Evolutionary conservation across 768 basidiomycete species (phyloP), one percentile per base, ranked within the genome.

Genomic region (Gloeophyllum trabeum): DNA sequence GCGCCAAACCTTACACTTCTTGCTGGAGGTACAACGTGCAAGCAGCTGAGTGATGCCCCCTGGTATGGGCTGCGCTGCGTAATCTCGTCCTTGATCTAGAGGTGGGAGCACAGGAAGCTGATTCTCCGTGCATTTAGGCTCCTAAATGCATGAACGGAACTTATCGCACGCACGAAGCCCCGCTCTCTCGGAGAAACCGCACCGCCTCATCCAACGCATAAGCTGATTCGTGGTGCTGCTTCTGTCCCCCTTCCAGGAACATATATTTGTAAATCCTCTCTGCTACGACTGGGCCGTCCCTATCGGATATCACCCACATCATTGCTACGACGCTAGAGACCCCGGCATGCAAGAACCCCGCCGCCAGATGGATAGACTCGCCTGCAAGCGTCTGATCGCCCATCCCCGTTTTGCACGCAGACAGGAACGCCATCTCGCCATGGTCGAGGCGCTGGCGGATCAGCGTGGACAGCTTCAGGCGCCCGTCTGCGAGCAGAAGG

Each of bases 361-460:
- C 45, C 4, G 45, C 45, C 23, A 46, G 34, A 45, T 46, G 45
- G 5, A 46, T 32, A 10, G 45, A 16, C 18, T 46, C 45, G 22
- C 45, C 43, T 1, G 43, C n/a, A 4, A 46, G 35, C 13, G 6
- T 22, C 4, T 24, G 4, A 18, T 18, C 22, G 12, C 49, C 48
- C n/a, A 38, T 36, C 2, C 44, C 48, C 13, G 48, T 49, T 19
- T 51, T 39, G 28, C 48, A 51, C 12, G 49, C 49, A 2, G 44
- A 49, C 18, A 51, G 42, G 32, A 49, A 48, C n/a, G 49, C 49
- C 32, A 51, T 46, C 19, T 48, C 48, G 7, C 42, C 44, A 18
- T 37, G 16, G 5, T 35, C 25, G n/a, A 45, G 13, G 14, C 20
- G 4, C 28, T 32, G 23, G n/a, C 6, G 1, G 18, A 41, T 36